Evolutionary conservation across 208 protist genomes (phyloP), one percentile per base, ranked within the genome.

Genomic region (Zelonia costaricensis): DNA sequence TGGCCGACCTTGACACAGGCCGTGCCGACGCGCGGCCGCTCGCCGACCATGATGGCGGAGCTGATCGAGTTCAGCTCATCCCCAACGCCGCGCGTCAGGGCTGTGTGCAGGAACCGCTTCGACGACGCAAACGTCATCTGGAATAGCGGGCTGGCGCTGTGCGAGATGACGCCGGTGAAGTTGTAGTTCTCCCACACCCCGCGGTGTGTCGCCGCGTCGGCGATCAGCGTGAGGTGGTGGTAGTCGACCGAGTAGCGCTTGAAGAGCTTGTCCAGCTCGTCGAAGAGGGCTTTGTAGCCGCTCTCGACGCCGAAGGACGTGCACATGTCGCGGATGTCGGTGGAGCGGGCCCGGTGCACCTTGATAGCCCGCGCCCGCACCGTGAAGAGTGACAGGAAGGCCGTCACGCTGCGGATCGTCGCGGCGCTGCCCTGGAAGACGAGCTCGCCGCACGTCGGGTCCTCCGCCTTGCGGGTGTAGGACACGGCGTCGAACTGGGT

Each of bases 41-140:
- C 84, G n/a, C 92, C 92, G 12, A 95, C 88, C 81, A 97, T 95
- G 59, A 97, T 91, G 42, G 92, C 86, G 1, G 92, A 84, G 35
- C 85, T 93, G 58, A 95, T 84, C 10, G 88, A 93, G 56, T 74
- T 62, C 44, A 97, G 69, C 20, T 92, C 87, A 48, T 97, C 92
- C 10, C 78, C 62, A 28, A 95, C 56, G 27, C 88, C 87, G 33
- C 80, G 81, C 23, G 79, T 93, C 18, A 97, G 55, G 4, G 88
- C 86, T 10, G 72, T 91, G 79, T 94, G 84, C 55, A 97, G 65
- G 73, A 93, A 97, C 15, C 74, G 74, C 71, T 82, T 84, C 22
- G 88, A 90, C 22, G 86, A 91, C 25, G 86, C 92, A 77, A 94
- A 97, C 2, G 92, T 95, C 92, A 97, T 95, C 65, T 97, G 92